These are phyloP conservation scores for Penicillium sp. DNA, from an alignment of 2,329 filamentous ascomycete genomes.

Conservation along the genomic window DNA sequence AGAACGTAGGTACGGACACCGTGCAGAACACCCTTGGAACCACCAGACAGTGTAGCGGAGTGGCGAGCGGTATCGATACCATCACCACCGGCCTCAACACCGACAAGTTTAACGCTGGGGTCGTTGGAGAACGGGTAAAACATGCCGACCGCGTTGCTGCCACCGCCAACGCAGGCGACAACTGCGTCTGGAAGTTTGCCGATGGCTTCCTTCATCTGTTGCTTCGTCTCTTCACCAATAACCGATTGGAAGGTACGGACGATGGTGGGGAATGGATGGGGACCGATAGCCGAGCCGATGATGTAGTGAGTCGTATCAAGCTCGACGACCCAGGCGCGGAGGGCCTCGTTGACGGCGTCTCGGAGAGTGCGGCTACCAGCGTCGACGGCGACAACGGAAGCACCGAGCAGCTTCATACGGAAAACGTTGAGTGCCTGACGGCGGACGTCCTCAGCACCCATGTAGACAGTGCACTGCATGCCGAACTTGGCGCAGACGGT, in stretches of 20 bases:
- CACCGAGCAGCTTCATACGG: conserved; percentile 94
- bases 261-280: conserved; percentile 96
- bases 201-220: conserved; percentile 80
- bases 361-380: conserved; percentile 81
- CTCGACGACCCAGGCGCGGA: conserved; percentile 90
- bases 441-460: conserved; percentile 97
- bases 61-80: conserved; percentile 84
- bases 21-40: conserved; percentile 89
- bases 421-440: conserved; percentile 97
- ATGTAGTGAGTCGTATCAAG: conserved; percentile 97
- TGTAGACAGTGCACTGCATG: conserved; percentile 97
- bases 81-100: conserved; percentile 94
- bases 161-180: conserved; percentile 93
- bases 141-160: conserved; percentile 95
- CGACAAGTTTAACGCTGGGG: conserved; percentile 79
- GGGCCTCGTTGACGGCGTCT: conserved; percentile 91
- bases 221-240: conserved; percentile 91
- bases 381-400: conserved; percentile 89
- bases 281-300: conserved; percentile 95
- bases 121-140: conserved; percentile 96
- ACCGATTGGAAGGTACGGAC: conserved; percentile 97
- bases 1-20: conserved; percentile 95
- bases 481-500: conserved; percentile 98
- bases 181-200: conserved; percentile 94
- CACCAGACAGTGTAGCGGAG: conserved; percentile 82